These are phyloP conservation scores for Sclerotiophoma versabilis DNA, from an alignment of 2,329 filamentous ascomycete genomes.

Conservation along the genomic window DNA sequence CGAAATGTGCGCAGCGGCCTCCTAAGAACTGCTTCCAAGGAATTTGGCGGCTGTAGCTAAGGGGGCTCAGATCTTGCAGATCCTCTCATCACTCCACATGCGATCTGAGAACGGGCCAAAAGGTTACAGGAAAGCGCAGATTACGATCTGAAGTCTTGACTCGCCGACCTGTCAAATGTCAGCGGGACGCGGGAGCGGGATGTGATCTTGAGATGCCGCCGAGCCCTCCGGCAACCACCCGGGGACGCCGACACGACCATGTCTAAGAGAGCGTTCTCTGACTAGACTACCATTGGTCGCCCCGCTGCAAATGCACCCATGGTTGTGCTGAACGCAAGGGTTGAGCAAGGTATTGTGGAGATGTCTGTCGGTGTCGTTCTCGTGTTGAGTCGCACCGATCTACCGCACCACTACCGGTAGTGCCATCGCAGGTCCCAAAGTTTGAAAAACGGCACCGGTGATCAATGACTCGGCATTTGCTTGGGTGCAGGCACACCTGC, in stretches of 20 bases:
- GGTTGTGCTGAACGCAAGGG: background rate
- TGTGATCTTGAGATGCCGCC: background rate
- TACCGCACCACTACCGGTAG: background rate
- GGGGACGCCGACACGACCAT: background rate
- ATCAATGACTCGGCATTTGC: constrained; percentile 1
- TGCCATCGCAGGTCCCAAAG: no score
- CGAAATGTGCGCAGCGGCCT: background rate
- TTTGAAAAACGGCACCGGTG: background rate
- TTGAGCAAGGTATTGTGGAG: background rate
- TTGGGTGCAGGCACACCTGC: background rate
- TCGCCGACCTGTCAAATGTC: constrained; percentile 8
- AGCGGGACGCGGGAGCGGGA: constrained; percentile 8
- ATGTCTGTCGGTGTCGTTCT: background rate
- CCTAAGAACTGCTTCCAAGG: background rate
- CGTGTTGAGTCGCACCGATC: constrained; percentile 1
- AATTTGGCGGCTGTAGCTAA: constrained; percentile 1
- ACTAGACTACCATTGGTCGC: background rate
- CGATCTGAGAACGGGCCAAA: constrained; percentile 8
- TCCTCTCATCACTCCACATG: background rate
- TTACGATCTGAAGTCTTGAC: background rate
- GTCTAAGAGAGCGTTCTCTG: background rate
- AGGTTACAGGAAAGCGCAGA: background rate
- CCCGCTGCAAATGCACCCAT: background rate
- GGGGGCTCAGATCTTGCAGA: background rate
- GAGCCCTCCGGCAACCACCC: background rate